Base-by-base conservation (phyloP, 352 stramenopile genomes). In the Pythium plurisporium region DNA sequence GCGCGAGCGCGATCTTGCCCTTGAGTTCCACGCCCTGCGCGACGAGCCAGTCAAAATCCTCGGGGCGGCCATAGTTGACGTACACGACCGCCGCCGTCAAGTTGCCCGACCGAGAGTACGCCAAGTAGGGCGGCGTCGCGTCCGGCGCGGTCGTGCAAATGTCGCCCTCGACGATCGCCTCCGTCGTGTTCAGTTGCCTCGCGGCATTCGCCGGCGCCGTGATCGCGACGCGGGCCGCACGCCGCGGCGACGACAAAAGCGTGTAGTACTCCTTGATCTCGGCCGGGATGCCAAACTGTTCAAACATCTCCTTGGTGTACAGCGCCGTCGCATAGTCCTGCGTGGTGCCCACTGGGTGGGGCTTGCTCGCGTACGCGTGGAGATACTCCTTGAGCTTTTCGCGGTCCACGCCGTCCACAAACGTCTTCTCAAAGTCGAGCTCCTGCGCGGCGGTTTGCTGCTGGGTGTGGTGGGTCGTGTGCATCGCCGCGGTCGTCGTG, bases 31-130 rank as follows among this genome's bases (percentile, higher is more conserved):
- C 43, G 40, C 86, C 86, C 2, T 76, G 61, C 5, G 63, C 58
- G 47, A 80, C 63, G 1, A 97, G 73, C 55, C 67, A 88, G 36
- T 90, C 62, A 52, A 96, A 96, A 61, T 97, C 89, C 36, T 65
- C 54, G 4, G 72, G 87, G 14, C 68, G 60, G 1, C 82, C 89
- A 55, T 91, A 92, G 65, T 97, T 97, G 25, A 85, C 87, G 64
- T 95, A 97, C 51, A 97, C 84, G 0, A 94, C 56, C 2, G 79
- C 56, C 7, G 68, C 70, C 12, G 70, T 84, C 31, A 94, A 72
- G 54, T 88, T 77, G 9, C 87, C 89, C 2, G 76, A 79, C 1
- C 81, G 79, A 5, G 79, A 74, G 67, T 97, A 97, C 5, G 79
- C 87, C 46, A 94, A 64, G 62, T 90, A 97, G 11, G 85, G 75